Evolutionary conservation across 2,329 filamentous ascomycete genomes (phyloP).

Genomic region (Penicillium sp.): DNA sequence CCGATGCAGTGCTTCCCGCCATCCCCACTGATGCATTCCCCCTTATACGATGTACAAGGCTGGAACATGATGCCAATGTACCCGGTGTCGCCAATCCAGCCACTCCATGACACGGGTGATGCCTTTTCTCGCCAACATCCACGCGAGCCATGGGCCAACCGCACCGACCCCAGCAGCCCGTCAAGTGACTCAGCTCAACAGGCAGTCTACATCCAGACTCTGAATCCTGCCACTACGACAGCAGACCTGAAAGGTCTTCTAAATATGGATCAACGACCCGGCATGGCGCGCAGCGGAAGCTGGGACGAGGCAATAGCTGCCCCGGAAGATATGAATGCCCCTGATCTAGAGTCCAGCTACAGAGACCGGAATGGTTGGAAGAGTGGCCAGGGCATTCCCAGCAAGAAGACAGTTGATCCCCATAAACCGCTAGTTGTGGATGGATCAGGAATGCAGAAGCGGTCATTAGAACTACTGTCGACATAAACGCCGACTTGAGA

Average conservation of each 20-base stretch:
- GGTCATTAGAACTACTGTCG: constrained; percentile 14
- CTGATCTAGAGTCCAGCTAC: not conserved
- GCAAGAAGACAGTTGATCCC: not conserved
- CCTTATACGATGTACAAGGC: constrained; percentile 26
- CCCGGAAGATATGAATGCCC: constrained; percentile 1
- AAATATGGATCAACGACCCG: constrained; percentile 5
- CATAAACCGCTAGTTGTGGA: constrained; percentile 21
- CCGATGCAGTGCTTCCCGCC: constrained; percentile 24
- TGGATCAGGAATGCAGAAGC: constrained; percentile 18
- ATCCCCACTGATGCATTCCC: constrained; percentile 27
- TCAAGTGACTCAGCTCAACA: constrained; percentile 13
- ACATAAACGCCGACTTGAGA: constrained; percentile 14
- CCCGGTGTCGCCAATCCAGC: constrained; percentile 22
- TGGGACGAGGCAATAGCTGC: constrained; percentile 9
- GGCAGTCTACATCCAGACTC: constrained; percentile 27
- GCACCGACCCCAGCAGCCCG: constrained; percentile 7
- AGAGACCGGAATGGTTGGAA: constrained; percentile 1
- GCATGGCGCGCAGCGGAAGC: constrained; percentile 10
- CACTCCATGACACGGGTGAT: constrained; percentile 8
- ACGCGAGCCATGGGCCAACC: constrained; percentile 6
- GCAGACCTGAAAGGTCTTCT: constrained; percentile 29
- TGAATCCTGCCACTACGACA: constrained; percentile 27
- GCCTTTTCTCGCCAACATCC: constrained; percentile 7
- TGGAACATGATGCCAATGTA: constrained; percentile 29
- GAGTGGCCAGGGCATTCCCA: not conserved